Conservation (phyloP, 768 basidiomycete species). For the Phylloporus scabripes region DNA sequence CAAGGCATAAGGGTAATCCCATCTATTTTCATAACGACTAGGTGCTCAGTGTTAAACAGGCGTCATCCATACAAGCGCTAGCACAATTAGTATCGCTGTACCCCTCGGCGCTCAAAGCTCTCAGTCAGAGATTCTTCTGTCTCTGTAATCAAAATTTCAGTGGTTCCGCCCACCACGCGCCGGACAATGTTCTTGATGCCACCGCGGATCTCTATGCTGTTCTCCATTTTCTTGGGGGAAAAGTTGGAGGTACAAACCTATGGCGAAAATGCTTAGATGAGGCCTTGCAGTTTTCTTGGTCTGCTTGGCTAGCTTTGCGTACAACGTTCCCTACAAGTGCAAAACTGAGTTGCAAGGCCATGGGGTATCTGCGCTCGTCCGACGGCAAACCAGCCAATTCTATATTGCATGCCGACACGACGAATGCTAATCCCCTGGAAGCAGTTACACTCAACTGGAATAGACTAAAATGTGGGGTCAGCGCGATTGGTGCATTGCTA, state of each 20-base stretch:
- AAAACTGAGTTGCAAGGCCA: constrained; percentile 11
- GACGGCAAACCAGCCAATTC: constrained; percentile 8
- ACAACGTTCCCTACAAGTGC: constrained; percentile 51
- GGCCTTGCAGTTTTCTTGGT: constrained; percentile 60
- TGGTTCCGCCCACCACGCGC: constrained; percentile 42
- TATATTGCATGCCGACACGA: constrained; percentile 11
- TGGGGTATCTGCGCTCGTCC: constrained; percentile 1
- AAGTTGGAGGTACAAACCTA: constrained; percentile 61
- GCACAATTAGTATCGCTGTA: constrained; percentile 55
- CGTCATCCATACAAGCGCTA: constrained; percentile 43
- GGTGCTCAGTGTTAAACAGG: constrained; percentile 33
- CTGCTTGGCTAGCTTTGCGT: constrained; percentile 51
- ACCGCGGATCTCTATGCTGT: constrained; percentile 55
- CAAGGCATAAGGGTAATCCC: constrained; percentile 49
- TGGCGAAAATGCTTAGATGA: constrained; percentile 79
- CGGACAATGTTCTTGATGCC: constrained; percentile 36
- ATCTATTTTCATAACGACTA: background rate
- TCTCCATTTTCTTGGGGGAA: constrained; percentile 71
- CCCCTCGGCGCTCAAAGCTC: constrained; percentile 59
- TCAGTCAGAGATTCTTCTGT: constrained; percentile 46
- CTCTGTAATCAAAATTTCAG: constrained; percentile 53
- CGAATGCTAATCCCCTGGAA: constrained; percentile 43
- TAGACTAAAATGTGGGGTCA: constrained; percentile 49
- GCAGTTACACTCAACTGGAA: constrained; percentile 55
- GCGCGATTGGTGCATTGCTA: constrained; percentile 50